These are phyloP conservation scores for Chlamydomonas incerta DNA, from an alignment of 139 green algal species.

Conservation along the genomic window DNA sequence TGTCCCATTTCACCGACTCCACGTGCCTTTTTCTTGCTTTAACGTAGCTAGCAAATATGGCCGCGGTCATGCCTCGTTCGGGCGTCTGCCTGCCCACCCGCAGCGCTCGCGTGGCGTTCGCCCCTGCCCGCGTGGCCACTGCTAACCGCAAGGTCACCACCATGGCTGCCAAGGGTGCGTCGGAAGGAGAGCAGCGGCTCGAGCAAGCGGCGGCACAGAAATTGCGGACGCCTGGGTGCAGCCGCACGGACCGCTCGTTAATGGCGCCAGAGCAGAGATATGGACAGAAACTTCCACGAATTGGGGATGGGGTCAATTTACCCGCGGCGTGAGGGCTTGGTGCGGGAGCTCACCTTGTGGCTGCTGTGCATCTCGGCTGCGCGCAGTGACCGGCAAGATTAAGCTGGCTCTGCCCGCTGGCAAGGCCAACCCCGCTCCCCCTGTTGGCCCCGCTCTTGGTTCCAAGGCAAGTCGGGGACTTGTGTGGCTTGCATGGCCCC, in stretches of 20 bases:
- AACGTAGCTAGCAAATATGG: not conserved
- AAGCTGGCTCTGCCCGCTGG: slow-evolving; percentile 97
- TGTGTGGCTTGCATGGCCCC: not conserved
- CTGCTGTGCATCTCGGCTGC: not conserved
- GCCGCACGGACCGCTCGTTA: not conserved
- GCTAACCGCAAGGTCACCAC: slow-evolving; percentile 49
- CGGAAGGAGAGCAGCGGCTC: not conserved
- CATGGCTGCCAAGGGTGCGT: slow-evolving; percentile 77
- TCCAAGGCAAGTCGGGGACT: slow-evolving; percentile 70
- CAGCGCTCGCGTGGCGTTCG: slow-evolving; percentile 18
- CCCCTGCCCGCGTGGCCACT: not conserved
- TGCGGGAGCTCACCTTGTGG: not conserved
- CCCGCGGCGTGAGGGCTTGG: no score
- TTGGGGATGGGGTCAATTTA: no score
- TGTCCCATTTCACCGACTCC: not conserved
- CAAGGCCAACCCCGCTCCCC: slow-evolving; percentile 98
- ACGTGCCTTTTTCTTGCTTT: not conserved
- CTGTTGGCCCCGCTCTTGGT: slow-evolving; percentile 97
- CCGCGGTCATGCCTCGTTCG: slow-evolving; percentile 4
- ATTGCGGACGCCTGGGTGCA: slow-evolving; percentile 4
- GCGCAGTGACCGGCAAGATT: slow-evolving; percentile 91
- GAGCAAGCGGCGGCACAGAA: not conserved
- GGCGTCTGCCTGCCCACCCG: slow-evolving; percentile 40
- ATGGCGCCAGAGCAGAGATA: no score
- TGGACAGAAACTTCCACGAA: not conserved